Base-by-base conservation (phyloP, 2,329 filamentous ascomycete genomes). In the Hortaea werneckii region DNA sequence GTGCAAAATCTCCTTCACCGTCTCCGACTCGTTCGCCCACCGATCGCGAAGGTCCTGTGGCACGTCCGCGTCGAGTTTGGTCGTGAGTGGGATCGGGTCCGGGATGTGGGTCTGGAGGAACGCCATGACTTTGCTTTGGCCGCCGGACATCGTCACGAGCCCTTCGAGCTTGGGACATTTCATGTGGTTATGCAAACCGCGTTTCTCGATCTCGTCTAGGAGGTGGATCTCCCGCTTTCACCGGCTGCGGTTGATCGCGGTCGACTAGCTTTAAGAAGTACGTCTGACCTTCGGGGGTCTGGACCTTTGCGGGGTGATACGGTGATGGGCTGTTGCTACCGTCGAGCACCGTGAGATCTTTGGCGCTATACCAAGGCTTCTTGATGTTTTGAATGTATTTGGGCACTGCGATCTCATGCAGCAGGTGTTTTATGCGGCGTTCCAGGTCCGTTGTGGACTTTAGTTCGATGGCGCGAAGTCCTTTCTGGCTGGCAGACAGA, bases 201-300 rank as follows among this genome's bases (percentile, higher is more conserved):
- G 51, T 10, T 54, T 41, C 40, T 57, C 56, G 38, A 64, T 55
- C 5, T 53, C 48, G 13, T 58, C 50, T 41, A 65, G 54, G 27
- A 63, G 47, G 29, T 54, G 51, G 32, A 65, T 44, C 42, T 65
- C 63, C 5, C 63, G 58, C 43, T 64, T 64, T 65, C 13, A 58
- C 62, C 6, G 60, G 54, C 6, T 54, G 51, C 1, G 58, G 58
- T 46, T 62, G 55, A 3, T 44, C 44, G 1, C 48, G 48, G 44
- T 63, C 59, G n/a, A 64, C 60, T 12, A 57, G 50, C 48, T 65
- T 65, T 39, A 65, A 51, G 50, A 64, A 64, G 51, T 55, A 56
- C 28, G 47, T 47, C 10, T 55, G 47, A 28, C 51, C 27, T 29
- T 42, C 37, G 11, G 47, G 41, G 30, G 42, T 13, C 13, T 35